Conservation (phyloP, 768 basidiomycete species). For the Trametes elegans region DNA sequence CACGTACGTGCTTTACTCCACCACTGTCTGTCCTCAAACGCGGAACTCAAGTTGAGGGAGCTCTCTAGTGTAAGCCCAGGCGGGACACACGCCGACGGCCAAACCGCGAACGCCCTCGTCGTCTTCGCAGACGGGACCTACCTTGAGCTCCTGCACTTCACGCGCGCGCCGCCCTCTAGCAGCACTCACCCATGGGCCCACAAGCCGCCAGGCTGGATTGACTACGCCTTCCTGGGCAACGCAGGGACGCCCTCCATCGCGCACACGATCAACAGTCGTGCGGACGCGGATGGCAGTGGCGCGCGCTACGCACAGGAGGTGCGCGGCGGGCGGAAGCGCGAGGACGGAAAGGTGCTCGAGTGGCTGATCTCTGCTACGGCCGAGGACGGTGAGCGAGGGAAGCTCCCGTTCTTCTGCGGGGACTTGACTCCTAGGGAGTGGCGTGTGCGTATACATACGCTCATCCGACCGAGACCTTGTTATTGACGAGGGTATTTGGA, state of each 20-base stretch:
- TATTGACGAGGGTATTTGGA: not conserved
- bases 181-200: constrained; percentile 52
- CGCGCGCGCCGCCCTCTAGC: constrained; percentile 47
- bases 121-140: constrained; percentile 60
- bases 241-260: constrained; percentile 41
- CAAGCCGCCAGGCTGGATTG: constrained; percentile 62
- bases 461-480: not conserved
- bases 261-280: constrained; percentile 52
- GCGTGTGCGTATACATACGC: constrained; percentile 44
- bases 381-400: constrained; percentile 26
- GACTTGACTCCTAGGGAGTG: constrained; percentile 61
- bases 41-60: no score
- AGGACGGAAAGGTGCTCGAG: constrained; percentile 52
- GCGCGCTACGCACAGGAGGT: constrained; percentile 45
- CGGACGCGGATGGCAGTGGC: constrained; percentile 36
- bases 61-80: constrained; percentile 59
- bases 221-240: constrained; percentile 62
- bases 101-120: constrained; percentile 64
- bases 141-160: constrained; percentile 70
- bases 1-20: constrained; percentile 33
- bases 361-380: constrained; percentile 55
- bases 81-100: constrained; percentile 61
- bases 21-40: not conserved
- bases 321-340: constrained; percentile 52
- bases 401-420: constrained; percentile 71